These are phyloP conservation scores for Aspergillus arachidicola DNA, from an alignment of 2,329 filamentous ascomycete species.

Conservation along the genomic window DNA sequence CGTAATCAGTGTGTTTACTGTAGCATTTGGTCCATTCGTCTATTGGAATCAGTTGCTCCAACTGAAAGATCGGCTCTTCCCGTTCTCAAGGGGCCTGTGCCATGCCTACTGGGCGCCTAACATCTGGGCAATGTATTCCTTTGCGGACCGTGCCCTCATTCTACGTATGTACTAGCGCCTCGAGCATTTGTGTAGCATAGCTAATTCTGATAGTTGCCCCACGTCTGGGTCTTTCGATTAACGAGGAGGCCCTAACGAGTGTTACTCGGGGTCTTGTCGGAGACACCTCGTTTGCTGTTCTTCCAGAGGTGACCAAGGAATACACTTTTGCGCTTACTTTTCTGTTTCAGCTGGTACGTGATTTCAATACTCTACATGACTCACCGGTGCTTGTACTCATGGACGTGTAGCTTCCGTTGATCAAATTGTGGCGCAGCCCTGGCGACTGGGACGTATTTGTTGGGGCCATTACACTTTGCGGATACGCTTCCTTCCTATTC, in stretches of 20 bases:
- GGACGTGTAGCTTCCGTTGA: conserved; percentile 62
- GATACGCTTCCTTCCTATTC: conserved; percentile 94
- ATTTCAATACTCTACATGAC: neutral
- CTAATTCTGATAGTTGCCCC: conserved; percentile 69
- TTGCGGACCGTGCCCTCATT: conserved; percentile 81
- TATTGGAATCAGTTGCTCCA: conserved; percentile 81
- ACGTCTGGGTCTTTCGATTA: conserved; percentile 72
- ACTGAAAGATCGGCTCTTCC: conserved; percentile 81
- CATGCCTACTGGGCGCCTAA: conserved; percentile 99
- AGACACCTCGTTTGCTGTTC: conserved; percentile 88
- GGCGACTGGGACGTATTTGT: conserved; percentile 83
- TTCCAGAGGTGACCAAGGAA: conserved; percentile 81
- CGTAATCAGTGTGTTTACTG: conserved; percentile 69
- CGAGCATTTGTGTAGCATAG: conserved; percentile 3
- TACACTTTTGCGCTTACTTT: conserved; percentile 82
- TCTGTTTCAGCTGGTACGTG: conserved; percentile 69
- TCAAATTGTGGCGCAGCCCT: conserved; percentile 78
- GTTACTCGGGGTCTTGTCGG: conserved; percentile 92
- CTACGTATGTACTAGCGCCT: conserved; percentile 58
- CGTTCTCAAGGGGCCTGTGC: conserved; percentile 89
- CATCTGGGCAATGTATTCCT: conserved; percentile 95
- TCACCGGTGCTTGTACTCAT: conserved; percentile 25
- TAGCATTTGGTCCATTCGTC: conserved; percentile 89
- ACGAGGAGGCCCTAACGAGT: conserved; percentile 75
- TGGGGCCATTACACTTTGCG: conserved; percentile 86